Evolutionary conservation across 768 basidiomycete genomes (phyloP).

Genomic region (Boletus subparvulus): DNA sequence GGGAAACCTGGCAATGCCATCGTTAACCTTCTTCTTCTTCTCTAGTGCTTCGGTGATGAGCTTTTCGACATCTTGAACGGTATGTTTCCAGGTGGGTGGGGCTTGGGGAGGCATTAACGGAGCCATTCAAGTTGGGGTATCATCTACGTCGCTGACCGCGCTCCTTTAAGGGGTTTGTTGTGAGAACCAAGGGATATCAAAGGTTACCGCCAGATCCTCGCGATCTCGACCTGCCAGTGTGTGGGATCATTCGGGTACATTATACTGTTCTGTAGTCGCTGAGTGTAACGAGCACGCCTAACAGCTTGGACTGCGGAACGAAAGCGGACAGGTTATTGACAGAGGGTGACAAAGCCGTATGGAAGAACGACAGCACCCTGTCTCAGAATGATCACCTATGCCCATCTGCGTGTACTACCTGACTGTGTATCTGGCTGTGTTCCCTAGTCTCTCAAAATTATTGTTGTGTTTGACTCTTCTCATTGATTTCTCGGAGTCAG

Average conservation of each 20-base stretch:
- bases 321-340: too few species aligned
- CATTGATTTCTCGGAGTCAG: too few species aligned
- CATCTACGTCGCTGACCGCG: background rate
- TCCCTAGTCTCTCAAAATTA: too few species aligned
- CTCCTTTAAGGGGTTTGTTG: background rate
- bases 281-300: too few species aligned
- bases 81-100: slow-evolving; percentile 65
- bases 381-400: too few species aligned
- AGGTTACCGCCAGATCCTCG: too few species aligned
- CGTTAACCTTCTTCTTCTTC: slow-evolving; percentile 51
- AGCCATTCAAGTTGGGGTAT: slow-evolving; percentile 39
- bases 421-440: too few species aligned
- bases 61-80: slow-evolving; percentile 54
- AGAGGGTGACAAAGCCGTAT: too few species aligned
- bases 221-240: background rate
- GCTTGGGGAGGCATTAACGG: slow-evolving; percentile 62
- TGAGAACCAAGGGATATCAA: background rate
- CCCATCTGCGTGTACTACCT: too few species aligned
- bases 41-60: slow-evolving; percentile 60
- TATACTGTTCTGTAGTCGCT: background rate
- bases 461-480: too few species aligned
- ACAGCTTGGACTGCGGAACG: too few species aligned
- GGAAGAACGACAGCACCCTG: too few species aligned
- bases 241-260: background rate
- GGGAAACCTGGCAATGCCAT: slow-evolving; percentile 59